phyloP scores from a whole-genome alignment of 176 grass and related monocot genomes.

The Rhynchospora breviuscula region DNA sequence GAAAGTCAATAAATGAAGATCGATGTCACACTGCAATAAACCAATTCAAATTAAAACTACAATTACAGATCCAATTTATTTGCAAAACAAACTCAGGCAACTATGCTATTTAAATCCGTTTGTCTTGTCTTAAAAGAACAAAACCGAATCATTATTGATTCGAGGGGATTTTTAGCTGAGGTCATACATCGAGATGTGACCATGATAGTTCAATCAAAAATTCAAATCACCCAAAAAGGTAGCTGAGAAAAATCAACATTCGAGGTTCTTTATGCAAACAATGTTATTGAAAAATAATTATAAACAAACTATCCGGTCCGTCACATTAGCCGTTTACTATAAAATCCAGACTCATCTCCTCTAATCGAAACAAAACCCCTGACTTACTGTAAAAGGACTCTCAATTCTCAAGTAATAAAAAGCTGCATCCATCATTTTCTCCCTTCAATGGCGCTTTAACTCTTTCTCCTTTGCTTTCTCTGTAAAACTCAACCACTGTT shows the following conservation, averaged over 20 bases:
- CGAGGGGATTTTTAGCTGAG: background rate
- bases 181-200: background rate
- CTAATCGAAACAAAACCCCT: background rate
- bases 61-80: background rate
- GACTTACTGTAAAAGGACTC: background rate
- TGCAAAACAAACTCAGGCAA: background rate
- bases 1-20: background rate
- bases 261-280: background rate
- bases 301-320: background rate
- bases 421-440: background rate
- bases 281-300: background rate
- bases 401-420: background rate
- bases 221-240: background rate
- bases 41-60: background rate
- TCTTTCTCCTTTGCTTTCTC: background rate
- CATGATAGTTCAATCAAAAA: slow-evolving; percentile 7
- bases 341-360: background rate
- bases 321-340: slow-evolving; percentile 8
- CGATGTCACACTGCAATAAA: background rate
- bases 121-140: too few relatives aligned
- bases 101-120: too few relatives aligned
- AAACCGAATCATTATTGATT: background rate
- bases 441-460: background rate
- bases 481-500: background rate
- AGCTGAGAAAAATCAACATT: background rate